Conservation (phyloP, 2,329 filamentous ascomycete species). For the Coniochaeta sp. region DNA sequence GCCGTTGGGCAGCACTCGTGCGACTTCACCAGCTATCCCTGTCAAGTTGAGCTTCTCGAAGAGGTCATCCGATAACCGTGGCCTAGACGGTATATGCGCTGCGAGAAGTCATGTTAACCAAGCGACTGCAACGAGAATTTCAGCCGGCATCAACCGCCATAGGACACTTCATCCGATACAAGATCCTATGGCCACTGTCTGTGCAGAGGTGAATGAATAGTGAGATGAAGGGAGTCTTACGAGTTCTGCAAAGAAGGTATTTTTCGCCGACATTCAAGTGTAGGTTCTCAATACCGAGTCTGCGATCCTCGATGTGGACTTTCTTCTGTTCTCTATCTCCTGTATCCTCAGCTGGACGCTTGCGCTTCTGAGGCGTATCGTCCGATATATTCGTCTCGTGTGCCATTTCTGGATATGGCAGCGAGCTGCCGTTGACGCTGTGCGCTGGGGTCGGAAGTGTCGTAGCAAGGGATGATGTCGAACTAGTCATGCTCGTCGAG, state of each 20-base stretch:
- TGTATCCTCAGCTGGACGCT: conserved; percentile 48
- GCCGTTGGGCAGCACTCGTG: conserved; percentile 55
- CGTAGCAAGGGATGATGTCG: conserved; percentile 41
- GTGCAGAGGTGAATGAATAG: neutral
- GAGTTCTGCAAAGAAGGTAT: conserved; percentile 59
- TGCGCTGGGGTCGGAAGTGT: conserved; percentile 56
- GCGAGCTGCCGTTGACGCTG: conserved; percentile 51
- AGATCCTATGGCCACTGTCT: conserved; percentile 8
- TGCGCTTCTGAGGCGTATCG: conserved; percentile 52
- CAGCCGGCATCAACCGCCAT: conserved; percentile 1
- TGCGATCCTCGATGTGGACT: conserved; percentile 52
- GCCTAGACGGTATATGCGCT: conserved; percentile 41
- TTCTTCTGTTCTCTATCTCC: conserved; percentile 54
- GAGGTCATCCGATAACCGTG: conserved; percentile 46
- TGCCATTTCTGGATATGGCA: conserved; percentile 29
- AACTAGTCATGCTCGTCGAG: conserved; percentile 41
- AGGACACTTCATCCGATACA: conserved; percentile 7
- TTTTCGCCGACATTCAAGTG: conserved; percentile 60
- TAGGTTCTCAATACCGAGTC: conserved; percentile 55
- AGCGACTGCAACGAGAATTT: conserved; percentile 7
- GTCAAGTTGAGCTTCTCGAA: conserved; percentile 51
- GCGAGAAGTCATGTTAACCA: conserved; percentile 22
- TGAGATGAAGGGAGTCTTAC: conserved; percentile 50
- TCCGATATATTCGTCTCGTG: conserved; percentile 39
- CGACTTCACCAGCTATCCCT: conserved; percentile 51